Percentiles rank a stretch among this genome's conserved stretches.
Conservation (phyloP, 345 rosid genomes). For the Rhodamnia argentea region DNA sequence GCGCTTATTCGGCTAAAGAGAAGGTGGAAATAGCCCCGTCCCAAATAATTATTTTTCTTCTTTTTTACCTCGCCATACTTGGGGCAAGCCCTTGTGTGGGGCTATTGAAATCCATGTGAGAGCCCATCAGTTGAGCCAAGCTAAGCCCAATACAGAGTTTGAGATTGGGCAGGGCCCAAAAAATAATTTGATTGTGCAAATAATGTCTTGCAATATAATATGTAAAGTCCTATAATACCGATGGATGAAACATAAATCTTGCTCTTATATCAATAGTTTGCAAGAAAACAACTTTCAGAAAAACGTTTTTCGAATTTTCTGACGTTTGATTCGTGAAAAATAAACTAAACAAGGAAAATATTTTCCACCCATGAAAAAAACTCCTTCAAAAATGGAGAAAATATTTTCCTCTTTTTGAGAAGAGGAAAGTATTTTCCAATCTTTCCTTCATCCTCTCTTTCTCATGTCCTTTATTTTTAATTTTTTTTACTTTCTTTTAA, state of each 20-base stretch:
- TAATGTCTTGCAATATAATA: neutral
- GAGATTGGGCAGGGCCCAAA: neutral
- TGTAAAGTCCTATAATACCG: neutral
- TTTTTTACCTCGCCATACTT: neutral
- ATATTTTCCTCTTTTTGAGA: too few relatives aligned
- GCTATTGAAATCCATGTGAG: neutral
- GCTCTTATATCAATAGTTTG: neutral
- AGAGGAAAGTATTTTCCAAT: too few relatives aligned
- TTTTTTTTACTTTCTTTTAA: too few relatives aligned
- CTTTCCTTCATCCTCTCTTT: too few relatives aligned
- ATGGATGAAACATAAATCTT: fast-evolving
- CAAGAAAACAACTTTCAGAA: too few relatives aligned
- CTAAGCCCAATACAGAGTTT: neutral
- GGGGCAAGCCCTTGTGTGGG: neutral
- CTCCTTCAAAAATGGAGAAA: too few relatives aligned
- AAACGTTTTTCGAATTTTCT: too few relatives aligned
- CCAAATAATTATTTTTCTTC: neutral
- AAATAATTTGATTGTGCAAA: neutral
- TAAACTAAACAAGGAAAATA: too few relatives aligned
- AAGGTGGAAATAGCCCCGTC: neutral
- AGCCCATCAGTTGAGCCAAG: neutral
- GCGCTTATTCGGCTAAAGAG: neutral
- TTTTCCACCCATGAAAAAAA: too few relatives aligned
- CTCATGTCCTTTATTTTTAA: too few relatives aligned
- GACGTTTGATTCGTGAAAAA: too few relatives aligned